Base-by-base conservation (phyloP, 371 early-diverging fungal genomes). In the Rhizomucor pusillus region DNA sequence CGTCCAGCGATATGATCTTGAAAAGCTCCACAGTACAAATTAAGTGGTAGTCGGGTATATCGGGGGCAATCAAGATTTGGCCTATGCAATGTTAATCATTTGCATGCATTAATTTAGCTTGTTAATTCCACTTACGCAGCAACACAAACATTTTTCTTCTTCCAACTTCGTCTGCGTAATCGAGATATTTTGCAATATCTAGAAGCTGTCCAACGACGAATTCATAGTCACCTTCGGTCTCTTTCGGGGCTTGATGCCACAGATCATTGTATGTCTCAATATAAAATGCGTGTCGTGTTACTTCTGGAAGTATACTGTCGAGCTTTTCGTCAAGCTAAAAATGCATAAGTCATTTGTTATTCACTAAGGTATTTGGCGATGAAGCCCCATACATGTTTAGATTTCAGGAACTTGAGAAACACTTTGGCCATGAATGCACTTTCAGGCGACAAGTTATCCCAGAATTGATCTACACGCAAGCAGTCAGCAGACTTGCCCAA, bases 151-250 rank as follows among this genome's bases (percentile, higher is more conserved):
- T 86, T 56, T 86, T 80, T 29, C 91, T 79, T 41, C 94, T 75
- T 4, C 93, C 93, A 40, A 88, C 81, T 79, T 94, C 94, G 62
- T 94, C 94, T 25, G 87, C 85, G 59, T 91, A 93, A 49, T 94
- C 92, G 5, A 88, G 71, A n/a, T 80, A 68, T 48, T 79, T 79
- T 33, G 89, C 87, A 37, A 90, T 86, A 50, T 88, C 80, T 48
- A 93, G 70, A 40, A 91, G 66, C 65, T 92, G 92, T 24, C 75
- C 75, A 12, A 90, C 74, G 37, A 92, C 85, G 60, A 90, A 94
- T 58, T 87, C 90, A 43, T 80, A 74, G 19, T 83, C 82, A 3
- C 80, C 81, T 19, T 81, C 77, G 10, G 73, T 67, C 41, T 84
- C 84, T 12, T 89, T 80, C 18, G 85, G 80, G 7, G 82, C 80